Base-by-base conservation (phyloP, 352 stramenopile genomes). In the Phytopythium helicoides region DNA sequence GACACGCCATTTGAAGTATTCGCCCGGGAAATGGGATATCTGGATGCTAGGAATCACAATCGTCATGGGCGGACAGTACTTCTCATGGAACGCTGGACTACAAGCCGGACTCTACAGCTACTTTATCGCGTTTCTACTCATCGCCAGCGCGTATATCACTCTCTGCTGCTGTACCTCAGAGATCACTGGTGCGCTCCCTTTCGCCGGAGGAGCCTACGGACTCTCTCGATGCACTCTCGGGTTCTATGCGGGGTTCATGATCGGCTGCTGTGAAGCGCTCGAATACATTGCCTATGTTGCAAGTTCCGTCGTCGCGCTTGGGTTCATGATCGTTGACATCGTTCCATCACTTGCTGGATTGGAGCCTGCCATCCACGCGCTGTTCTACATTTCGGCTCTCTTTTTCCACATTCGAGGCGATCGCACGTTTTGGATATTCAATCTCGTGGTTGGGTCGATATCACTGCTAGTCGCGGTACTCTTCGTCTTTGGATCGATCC, bases 11-110 rank as follows among this genome's bases (percentile, higher is more conserved):
- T 25, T 12, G 10, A 51, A 61, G 12, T 69, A 72, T 49, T 56
- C 62, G 34, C 62, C 54, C 16, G 46, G 50, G 2, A 71, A 69
- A 46, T 74, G 51, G 58, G 65, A 72, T 50, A 54, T 85, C 31
- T 82, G 59, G 53, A 55, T 78, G 23, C 62, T 85, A 8, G 74
- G 74, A 4, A 73, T 85, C 38, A 79, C 71, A 1, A 75, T 82
- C 26, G 74, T 81, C 38, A 68, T 85, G 15, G 74, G 70, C 1
- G 74, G 71, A 9, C 71, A 85, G 51, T 81, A 76, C 45, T 74
- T 85, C 38, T 62, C 52, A 9, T 85, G 74, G 74, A 82, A 82
- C 22, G 58, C 44, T 6, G 71, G 74, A 0, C 55, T 85, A 16
- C 33, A 52, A 3, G 68, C 66, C 8, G 74, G 74, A 11, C 37